Evolutionary conservation across 257 asterid genomes (phyloP).

Genomic region (Lycium ferocissimum): DNA sequence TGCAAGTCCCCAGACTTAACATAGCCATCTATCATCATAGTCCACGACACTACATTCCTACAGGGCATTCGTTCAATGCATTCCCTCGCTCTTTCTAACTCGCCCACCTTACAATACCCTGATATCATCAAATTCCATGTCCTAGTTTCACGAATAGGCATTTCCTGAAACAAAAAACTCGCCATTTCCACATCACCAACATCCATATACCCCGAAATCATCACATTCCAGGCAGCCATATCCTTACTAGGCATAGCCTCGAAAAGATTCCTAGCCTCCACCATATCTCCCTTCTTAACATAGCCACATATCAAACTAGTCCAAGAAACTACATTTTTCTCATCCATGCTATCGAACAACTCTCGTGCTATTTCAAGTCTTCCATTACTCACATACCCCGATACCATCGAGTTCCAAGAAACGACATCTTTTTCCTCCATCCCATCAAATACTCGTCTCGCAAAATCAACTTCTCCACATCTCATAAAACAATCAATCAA

Average conservation of each 20-base stretch:
- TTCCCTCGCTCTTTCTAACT: constrained; percentile 14
- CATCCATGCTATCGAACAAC: constrained; percentile 25
- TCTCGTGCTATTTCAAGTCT: constrained; percentile 27
- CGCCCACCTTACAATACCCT: constrained; percentile 29
- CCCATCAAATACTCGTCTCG: constrained; percentile 32
- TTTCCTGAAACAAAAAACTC: constrained; percentile 15
- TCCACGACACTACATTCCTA: constrained; percentile 38
- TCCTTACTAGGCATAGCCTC: constrained; percentile 14
- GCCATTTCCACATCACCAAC: constrained; percentile 19
- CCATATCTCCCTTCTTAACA: constrained; percentile 29
- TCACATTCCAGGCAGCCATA: constrained; percentile 33
- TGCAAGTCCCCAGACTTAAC: constrained; percentile 24
- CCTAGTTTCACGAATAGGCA: constrained; percentile 21
- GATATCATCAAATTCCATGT: constrained; percentile 30
- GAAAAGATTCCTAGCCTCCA: constrained; percentile 27
- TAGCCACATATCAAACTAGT: constrained; percentile 31
- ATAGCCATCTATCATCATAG: constrained; percentile 36
- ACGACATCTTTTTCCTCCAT: constrained; percentile 39
- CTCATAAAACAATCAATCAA: constrained; percentile 32
- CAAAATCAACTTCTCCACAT: constrained; percentile 33
- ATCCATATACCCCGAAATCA: constrained; percentile 20
- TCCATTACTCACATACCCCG: constrained; percentile 29
- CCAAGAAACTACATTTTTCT: constrained; percentile 35
- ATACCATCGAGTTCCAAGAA: constrained; percentile 37
- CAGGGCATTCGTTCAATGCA: constrained; percentile 31